A percentile compares a stretch with the other conserved stretches of the same genome.
These are phyloP conservation scores for Agaricus blazei DNA, from an alignment of 768 basidiomycete species.

Conservation along the genomic window DNA sequence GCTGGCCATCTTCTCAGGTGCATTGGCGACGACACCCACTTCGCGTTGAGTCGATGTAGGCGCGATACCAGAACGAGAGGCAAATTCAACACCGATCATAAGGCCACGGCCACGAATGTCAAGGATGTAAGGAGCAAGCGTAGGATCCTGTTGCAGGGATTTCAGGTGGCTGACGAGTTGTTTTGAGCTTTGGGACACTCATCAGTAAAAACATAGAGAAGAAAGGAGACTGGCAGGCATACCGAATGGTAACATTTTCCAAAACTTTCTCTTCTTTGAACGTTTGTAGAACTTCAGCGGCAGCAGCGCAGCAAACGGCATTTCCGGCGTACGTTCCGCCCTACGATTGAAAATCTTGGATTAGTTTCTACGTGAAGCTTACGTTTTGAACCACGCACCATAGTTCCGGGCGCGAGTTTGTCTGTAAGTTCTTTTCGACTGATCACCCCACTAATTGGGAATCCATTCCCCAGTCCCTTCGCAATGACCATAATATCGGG, in stretches of 20 bases:
- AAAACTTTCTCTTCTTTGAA: slow-evolving; percentile 80
- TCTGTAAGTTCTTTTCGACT: slow-evolving; percentile 80
- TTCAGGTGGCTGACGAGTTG: slow-evolving; percentile 66
- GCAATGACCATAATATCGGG: slow-evolving; percentile 90
- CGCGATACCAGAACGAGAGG: slow-evolving; percentile 35
- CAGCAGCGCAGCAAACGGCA: slow-evolving; percentile 89
- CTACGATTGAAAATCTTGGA: slow-evolving; percentile 23
- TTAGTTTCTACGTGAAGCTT: neutral
- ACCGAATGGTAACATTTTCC: slow-evolving; percentile 74
- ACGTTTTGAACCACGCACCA: slow-evolving; percentile 41
- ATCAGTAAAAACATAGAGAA: neutral
- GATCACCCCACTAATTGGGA: slow-evolving; percentile 86
- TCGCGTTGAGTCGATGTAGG: slow-evolving; percentile 26
- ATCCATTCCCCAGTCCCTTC: slow-evolving; percentile 91
- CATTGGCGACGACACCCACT: slow-evolving; percentile 36
- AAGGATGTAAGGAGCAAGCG: slow-evolving; percentile 54
- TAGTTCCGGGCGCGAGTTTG: slow-evolving; percentile 69
- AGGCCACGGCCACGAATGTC: slow-evolving; percentile 88
- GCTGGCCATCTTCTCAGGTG: slow-evolving; percentile 50
- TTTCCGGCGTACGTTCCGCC: slow-evolving; percentile 93
- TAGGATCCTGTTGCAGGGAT: slow-evolving; percentile 48
- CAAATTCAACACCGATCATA: slow-evolving; percentile 84
- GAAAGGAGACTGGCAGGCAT: slow-evolving; percentile 8
- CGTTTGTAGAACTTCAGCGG: slow-evolving; percentile 71
- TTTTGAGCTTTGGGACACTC: slow-evolving; percentile 41